Percentiles rank a stretch among this genome's conserved stretches.
These are phyloP conservation scores for Casuarina glauca DNA, from an alignment of 306 rosid genomes.

Conservation along the genomic window DNA sequence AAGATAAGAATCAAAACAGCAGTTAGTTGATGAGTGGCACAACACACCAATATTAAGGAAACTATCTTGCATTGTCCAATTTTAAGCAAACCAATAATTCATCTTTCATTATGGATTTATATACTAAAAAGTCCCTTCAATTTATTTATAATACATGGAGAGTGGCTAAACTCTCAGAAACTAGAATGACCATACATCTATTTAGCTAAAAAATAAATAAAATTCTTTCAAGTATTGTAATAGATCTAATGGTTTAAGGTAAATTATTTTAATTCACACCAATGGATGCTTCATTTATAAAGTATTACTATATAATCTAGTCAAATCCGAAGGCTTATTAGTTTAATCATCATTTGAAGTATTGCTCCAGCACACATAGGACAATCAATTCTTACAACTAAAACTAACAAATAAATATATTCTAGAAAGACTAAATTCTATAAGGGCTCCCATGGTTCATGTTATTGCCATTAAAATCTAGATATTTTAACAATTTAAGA, in stretches of 20 bases:
- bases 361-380: slow-evolving; percentile 99
- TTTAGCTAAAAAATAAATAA: background rate
- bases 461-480: background rate
- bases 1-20: no score
- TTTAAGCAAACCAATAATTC: no score
- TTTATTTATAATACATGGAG: background rate
- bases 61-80: no score
- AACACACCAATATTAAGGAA: no score
- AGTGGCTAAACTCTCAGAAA: background rate
- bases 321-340: background rate
- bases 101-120: no score
- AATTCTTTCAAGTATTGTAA: background rate
- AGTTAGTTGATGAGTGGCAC: no score
- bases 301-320: background rate
- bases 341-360: slow-evolving; percentile 38
- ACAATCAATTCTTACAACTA: background rate
- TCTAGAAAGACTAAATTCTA: background rate
- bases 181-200: background rate
- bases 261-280: background rate
- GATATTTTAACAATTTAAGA: background rate
- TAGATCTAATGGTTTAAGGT: background rate
- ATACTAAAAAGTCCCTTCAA: background rate
- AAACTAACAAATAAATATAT: background rate
- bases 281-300: background rate
- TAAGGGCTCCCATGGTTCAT: background rate